A percentile compares a stretch with the other conserved stretches of the same genome.
phyloP scores from a whole-genome alignment of 768 basidiomycete species.

The Suillus brevipes region DNA sequence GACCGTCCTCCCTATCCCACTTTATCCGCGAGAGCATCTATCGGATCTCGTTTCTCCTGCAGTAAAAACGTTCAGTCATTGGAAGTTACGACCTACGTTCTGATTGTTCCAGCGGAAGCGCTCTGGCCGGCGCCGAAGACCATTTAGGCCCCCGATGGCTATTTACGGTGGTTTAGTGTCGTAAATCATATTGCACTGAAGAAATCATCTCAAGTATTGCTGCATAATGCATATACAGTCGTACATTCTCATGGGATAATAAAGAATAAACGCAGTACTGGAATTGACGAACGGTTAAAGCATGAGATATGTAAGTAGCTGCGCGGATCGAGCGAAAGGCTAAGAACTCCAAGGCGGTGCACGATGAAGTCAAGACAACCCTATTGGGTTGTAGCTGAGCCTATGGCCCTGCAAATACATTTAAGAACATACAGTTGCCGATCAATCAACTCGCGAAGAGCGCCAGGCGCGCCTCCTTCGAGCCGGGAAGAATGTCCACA shows the following conservation, averaged over 20 bases:
- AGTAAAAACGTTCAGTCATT: background rate
- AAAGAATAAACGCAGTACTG: background rate
- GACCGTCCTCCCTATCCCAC: background rate
- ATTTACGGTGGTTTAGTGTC: background rate
- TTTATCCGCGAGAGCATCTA: background rate
- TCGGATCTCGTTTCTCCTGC: background rate
- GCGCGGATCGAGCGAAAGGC: background rate
- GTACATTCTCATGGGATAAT: background rate
- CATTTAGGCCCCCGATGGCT: background rate
- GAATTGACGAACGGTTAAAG: background rate
- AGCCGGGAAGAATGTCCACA: slow-evolving; percentile 36
- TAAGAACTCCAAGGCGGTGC: background rate
- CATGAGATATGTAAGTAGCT: background rate
- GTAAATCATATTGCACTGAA: background rate
- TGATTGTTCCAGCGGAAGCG: background rate
- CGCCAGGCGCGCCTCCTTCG: slow-evolving; percentile 1
- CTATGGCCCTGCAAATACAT: background rate
- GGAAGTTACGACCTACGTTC: background rate
- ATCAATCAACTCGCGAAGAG: slow-evolving; percentile 1
- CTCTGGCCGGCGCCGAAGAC: background rate
- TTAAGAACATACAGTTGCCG: background rate
- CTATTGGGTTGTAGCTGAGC: background rate
- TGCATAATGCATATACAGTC: background rate
- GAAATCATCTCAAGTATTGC: background rate
- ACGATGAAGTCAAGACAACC: background rate